These are phyloP conservation scores for Periconia sp. DNA, from an alignment of 2,329 filamentous ascomycete genomes.

Conservation along the genomic window DNA sequence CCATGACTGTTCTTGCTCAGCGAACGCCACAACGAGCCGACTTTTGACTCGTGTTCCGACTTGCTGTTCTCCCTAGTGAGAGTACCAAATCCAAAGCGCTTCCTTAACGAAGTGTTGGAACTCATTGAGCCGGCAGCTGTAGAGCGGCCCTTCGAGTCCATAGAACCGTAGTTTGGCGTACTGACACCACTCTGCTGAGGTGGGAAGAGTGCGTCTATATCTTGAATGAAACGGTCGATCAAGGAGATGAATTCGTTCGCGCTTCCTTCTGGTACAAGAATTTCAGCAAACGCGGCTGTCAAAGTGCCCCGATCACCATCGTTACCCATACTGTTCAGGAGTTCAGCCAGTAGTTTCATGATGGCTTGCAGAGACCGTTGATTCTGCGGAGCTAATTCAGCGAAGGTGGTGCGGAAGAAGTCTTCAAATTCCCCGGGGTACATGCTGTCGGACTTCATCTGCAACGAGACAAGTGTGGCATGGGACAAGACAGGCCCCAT, in stretches of 20 bases:
- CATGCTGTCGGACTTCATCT: slow-evolving; percentile 66
- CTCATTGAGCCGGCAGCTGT: slow-evolving; percentile 76
- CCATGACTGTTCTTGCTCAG: slow-evolving; percentile 74
- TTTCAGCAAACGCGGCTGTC: slow-evolving; percentile 86
- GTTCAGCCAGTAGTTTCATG: slow-evolving; percentile 83
- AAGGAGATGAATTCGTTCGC: slow-evolving; percentile 86
- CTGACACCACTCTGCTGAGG: slow-evolving; percentile 58
- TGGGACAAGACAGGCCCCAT: slow-evolving; percentile 84
- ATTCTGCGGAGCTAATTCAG: slow-evolving; percentile 63
- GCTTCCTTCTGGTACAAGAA: slow-evolving; percentile 78
- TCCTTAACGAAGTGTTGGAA: slow-evolving; percentile 86
- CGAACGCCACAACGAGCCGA: slow-evolving; percentile 83
- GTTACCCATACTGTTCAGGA: slow-evolving; percentile 88
- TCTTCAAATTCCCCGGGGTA: slow-evolving; percentile 74
- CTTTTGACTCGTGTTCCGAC: slow-evolving; percentile 69
- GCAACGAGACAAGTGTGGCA: slow-evolving; percentile 74
- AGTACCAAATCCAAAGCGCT: slow-evolving; percentile 81
- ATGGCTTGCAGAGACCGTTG: slow-evolving; percentile 81
- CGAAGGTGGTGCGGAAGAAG: slow-evolving; percentile 60
- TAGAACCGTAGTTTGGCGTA: slow-evolving; percentile 61
- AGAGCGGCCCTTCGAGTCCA: slow-evolving; percentile 62
- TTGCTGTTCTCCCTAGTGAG: slow-evolving; percentile 82
- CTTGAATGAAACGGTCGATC: slow-evolving; percentile 85
- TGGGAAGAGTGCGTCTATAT: slow-evolving; percentile 87
- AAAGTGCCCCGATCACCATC: slow-evolving; percentile 88